Evolutionary conservation across 768 basidiomycete genomes (phyloP).

Genomic region (Pleurotus platypus): DNA sequence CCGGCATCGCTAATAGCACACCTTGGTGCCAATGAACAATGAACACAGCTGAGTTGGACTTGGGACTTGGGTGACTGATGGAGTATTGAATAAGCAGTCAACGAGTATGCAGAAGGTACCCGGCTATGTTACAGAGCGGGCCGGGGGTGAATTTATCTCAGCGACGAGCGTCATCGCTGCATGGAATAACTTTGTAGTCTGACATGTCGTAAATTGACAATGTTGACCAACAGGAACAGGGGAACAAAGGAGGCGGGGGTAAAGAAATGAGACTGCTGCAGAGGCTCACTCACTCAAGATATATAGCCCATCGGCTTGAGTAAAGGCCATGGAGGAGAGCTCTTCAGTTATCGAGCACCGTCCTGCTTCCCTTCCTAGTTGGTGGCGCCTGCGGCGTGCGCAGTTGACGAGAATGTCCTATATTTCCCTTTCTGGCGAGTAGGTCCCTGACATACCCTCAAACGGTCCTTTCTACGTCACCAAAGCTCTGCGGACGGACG

Average conservation of each 20-base stretch:
- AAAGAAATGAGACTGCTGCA: background rate
- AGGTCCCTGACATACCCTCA: background rate
- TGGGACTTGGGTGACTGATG: background rate
- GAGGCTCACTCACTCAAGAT: background rate
- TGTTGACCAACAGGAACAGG: too few relatives aligned
- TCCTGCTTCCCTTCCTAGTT: too few relatives aligned
- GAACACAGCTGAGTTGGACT: too few relatives aligned
- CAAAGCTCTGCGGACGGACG: too few relatives aligned
- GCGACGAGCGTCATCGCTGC: too few relatives aligned
- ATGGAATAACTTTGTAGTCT: too few relatives aligned
- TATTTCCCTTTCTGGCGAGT: background rate
- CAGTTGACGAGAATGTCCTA: conserved; percentile 2
- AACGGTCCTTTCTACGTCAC: background rate
- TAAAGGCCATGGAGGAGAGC: conserved; percentile 2
- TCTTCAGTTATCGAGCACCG: too few relatives aligned
- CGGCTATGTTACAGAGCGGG: background rate
- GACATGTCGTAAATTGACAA: too few relatives aligned
- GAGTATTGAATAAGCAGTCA: background rate
- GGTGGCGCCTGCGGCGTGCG: background rate
- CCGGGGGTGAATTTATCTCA: too few relatives aligned
- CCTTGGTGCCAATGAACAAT: background rate
- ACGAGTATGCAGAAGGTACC: background rate
- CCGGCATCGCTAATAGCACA: background rate
- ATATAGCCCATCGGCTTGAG: background rate
- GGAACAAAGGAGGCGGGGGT: background rate